Base-by-base conservation (phyloP, 176 grass and related monocot genomes). In the bread wheat (Triticum aestivum) region DNA sequence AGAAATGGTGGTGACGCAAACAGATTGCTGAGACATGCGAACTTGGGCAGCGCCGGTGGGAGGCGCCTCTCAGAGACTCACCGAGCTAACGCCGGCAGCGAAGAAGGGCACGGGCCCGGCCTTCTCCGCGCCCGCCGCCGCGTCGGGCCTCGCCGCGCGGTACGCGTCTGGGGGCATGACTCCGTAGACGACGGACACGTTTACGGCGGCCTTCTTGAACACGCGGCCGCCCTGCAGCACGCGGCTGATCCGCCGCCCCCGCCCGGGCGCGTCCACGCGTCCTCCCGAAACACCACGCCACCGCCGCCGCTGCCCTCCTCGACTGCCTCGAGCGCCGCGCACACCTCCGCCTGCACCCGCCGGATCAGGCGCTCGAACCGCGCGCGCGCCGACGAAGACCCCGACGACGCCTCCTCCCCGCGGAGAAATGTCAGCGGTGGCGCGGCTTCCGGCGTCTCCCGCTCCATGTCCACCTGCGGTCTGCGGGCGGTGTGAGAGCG, bases 161-260 rank as follows among this genome's bases (percentile, higher is more conserved):
- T 96, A 96, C 34, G 91, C 84, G 12, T 93, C 84, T 3, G 94
- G 91, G 37, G 91, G 91, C 91, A 90, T 91, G 30, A 82, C 73
- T 9, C 91, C 87, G 14, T 96, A 93, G 27, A 96, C 91, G 63
- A 96, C 74, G n/a, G 84, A 96, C 42, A 93, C 85, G 41, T 91
- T 91, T 20, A 93, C 87, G 38, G 84, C 89, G 12, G 87, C 87
- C 68, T 90, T 91, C 82, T 93, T 87, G 68, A 89, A 88, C 78
- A 96, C 94, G 64, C 69, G 52, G 13, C 93, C 90, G 11, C 81
- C 89, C 87, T 95, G 93, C 34, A 95, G 90, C 42, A 97, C 92
- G 66, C 93, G 89, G 85, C 92, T 97, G 75, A 97, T 93, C 95
- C 95, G 3, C 95, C 93, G 20, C 92, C 95, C 20, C 95, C 93